Evolutionary conservation across 2,329 filamentous ascomycete genomes (phyloP).

Genomic region (Colletotrichum tropicale): DNA sequence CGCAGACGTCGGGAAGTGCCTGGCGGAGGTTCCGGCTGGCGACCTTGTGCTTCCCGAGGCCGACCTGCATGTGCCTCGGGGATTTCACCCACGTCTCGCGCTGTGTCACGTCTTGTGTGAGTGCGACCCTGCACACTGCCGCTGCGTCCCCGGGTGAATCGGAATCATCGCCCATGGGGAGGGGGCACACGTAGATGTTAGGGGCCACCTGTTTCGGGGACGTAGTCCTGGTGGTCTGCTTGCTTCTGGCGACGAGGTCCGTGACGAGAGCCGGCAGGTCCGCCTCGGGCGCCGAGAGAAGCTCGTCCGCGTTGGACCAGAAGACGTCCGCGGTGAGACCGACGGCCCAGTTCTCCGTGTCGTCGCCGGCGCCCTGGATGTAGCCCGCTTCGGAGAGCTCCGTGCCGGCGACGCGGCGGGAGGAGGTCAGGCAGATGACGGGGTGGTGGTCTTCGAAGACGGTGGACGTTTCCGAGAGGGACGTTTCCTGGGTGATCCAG

Average conservation of each 20-base stretch:
- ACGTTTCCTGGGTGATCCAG: conserved; percentile 79
- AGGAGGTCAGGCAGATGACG: conserved; percentile 86
- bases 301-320: conserved; percentile 69
- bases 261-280: conserved; percentile 60
- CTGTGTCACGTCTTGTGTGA: conserved; percentile 48
- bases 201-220: conserved; percentile 37
- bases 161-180: conserved; percentile 28
- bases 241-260: conserved; percentile 41
- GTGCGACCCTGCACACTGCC: conserved; percentile 42
- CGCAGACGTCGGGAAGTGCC: conserved; percentile 67
- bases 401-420: conserved; percentile 69
- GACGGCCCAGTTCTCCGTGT: conserved; percentile 90
- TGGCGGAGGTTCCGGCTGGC: conserved; percentile 84
- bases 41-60: conserved; percentile 73
- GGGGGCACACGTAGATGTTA: conserved; percentile 38
- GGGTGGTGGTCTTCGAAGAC: conserved; percentile 68
- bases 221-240: not conserved
- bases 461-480: conserved; percentile 36
- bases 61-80: conserved; percentile 56
- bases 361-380: conserved; percentile 93
- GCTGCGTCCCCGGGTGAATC: not conserved
- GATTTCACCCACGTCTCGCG: conserved; percentile 44
- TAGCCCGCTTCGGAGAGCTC: conserved; percentile 72
- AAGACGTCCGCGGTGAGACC: conserved; percentile 81
- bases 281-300: conserved; percentile 70